A percentile compares a stretch with the other conserved stretches of the same genome.
Evolutionary conservation across 495 filamentous ascomycete genomes (phyloP).

Genomic region (Pyrenula massariospora): DNA sequence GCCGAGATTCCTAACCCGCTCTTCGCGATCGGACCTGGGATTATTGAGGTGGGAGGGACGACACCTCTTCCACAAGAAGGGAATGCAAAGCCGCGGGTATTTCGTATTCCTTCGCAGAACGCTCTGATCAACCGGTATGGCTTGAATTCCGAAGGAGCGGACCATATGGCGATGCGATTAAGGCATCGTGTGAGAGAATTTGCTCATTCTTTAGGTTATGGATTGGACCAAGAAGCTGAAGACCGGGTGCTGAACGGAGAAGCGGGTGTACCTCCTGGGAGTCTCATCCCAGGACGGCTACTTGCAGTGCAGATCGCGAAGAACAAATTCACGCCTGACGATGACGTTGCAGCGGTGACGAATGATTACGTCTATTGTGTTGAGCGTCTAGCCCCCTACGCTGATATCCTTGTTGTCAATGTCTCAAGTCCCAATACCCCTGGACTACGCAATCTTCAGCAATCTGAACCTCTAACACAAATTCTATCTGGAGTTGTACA

Average conservation of each 20-base stretch:
- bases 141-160: constrained; percentile 81
- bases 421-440: constrained; percentile 95
- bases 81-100: constrained; percentile 79
- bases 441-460: constrained; percentile 74
- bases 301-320: constrained; percentile 95
- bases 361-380: constrained; percentile 83
- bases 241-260: constrained; percentile 60
- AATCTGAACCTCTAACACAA: constrained; percentile 63
- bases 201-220: constrained; percentile 57
- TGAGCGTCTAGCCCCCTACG: constrained; percentile 65
- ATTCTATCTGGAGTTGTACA: constrained; percentile 74
- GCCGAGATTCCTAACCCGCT: constrained; percentile 75
- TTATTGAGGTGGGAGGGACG: constrained; percentile 86
- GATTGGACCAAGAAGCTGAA: constrained; percentile 50
- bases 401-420: constrained; percentile 92
- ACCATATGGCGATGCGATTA: constrained; percentile 68
- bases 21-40: constrained; percentile 65
- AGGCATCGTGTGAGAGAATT: constrained; percentile 67
- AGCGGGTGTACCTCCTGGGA: constrained; percentile 56
- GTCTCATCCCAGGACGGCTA: constrained; percentile 58
- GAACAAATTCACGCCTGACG: constrained; percentile 79
- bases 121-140: constrained; percentile 93
- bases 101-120: constrained; percentile 67
- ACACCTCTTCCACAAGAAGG: constrained; percentile 78
- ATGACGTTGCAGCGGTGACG: constrained; percentile 72